phyloP scores from a whole-genome alignment of 2,329 filamentous ascomycete species.

The Colletotrichum eleusines region DNA sequence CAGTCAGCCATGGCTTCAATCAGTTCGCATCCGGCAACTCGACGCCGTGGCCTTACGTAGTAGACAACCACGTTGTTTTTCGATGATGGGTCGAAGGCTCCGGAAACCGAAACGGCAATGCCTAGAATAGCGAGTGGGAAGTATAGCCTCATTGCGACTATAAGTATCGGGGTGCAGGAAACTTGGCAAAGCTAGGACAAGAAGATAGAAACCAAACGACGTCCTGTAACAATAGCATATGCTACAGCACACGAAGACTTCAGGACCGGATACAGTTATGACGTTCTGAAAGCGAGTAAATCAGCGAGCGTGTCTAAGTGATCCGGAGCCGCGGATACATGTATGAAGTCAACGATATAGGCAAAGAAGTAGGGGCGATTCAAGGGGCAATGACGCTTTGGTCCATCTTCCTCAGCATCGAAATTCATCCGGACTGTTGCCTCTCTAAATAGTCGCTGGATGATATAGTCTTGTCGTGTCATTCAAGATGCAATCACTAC shows the following conservation, averaged over 20 bases:
- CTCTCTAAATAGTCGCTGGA: conserved; percentile 25
- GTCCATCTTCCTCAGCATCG: neutral
- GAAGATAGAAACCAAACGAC: neutral
- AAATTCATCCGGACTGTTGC: neutral
- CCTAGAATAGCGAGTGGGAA: conserved; percentile 4
- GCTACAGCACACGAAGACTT: too few species aligned
- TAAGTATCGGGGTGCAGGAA: neutral
- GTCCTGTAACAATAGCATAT: neutral
- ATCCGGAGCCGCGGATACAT: too few species aligned
- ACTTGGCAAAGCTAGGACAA: neutral
- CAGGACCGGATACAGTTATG: too few species aligned
- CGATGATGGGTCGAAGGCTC: conserved; percentile 48
- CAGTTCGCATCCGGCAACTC: too few species aligned
- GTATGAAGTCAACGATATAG: neutral
- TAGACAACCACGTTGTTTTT: conserved; percentile 58
- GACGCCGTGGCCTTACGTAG: conserved; percentile 49
- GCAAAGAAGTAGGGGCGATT: neutral
- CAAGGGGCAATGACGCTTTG: neutral
- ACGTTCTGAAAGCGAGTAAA: neutral
- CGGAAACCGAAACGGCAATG: conserved; percentile 11
- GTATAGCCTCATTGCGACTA: neutral
- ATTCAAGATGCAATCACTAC: conserved; percentile 1
- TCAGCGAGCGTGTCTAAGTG: neutral
- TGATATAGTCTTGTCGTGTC: neutral
- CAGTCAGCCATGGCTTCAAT: conserved; percentile 1